Conservation (phyloP, 108 stramenopile species). For the Fragilaria crotonensis region DNA sequence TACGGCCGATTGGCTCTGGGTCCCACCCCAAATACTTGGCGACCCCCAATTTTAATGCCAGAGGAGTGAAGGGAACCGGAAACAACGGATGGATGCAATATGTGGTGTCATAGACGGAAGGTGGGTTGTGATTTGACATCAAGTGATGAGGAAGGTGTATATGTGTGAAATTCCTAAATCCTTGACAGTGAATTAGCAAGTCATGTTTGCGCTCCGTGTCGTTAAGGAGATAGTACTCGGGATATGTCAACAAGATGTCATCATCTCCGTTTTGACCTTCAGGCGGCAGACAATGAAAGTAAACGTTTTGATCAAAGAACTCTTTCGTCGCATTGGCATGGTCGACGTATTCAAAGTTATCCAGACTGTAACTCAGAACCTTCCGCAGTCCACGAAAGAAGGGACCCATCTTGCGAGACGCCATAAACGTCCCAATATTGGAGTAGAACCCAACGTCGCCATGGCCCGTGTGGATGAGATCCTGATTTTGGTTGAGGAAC, state of each 20-base stretch:
- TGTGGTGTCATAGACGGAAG: neutral
- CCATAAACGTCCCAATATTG: neutral
- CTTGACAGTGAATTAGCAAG: neutral
- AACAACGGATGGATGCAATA: neutral
- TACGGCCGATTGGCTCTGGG: neutral
- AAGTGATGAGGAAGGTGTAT: neutral
- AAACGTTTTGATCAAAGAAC: neutral
- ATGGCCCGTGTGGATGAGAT: neutral
- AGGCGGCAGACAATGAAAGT: neutral
- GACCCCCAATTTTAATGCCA: neutral
- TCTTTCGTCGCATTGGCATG: neutral
- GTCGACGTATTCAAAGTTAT: neutral
- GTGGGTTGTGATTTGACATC: neutral
- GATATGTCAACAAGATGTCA: neutral
- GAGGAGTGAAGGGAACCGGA: neutral
- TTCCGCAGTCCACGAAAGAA: neutral
- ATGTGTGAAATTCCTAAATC: neutral
- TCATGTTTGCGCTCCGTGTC: neutral
- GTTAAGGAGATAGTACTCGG: neutral
- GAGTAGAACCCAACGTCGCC: neutral
- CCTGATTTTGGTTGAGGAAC: neutral
- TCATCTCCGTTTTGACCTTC: neutral
- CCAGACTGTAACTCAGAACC: neutral
- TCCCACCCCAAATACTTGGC: neutral
- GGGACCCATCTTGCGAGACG: neutral